Base-by-base conservation (phyloP, 2,329 filamentous ascomycete species). In the Aspergillus cejpii region DNA sequence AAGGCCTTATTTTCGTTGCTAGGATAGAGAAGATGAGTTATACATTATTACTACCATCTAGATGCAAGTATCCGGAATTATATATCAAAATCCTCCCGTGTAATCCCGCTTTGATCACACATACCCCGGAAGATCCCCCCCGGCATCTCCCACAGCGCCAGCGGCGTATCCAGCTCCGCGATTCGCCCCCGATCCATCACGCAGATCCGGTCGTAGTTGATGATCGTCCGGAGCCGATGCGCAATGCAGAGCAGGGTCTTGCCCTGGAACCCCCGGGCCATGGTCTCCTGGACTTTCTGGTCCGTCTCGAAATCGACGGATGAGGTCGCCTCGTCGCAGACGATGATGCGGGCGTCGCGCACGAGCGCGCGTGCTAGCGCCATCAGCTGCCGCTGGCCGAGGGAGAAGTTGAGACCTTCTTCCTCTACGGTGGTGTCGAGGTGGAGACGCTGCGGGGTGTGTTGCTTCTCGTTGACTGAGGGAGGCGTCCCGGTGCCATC, bases 291-390 rank as follows among this genome's bases (percentile, higher is more conserved):
- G 61, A 95, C 94, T 76, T 92, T 94, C 66, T 87, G 31, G 63
- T 98, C 92, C 2, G 91, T 97, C 62, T 96, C 91, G 74, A 96
- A 92, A 66, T 97, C 91, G 6, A 97, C 90, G 0, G 81, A 86
- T 1, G 84, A 88, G 0, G 92, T 98, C 1, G 92, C 92, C 68
- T 98, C 92, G 71, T 98, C 92, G 67, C 91, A 96, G 39, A 98
- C 84, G 57, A 97, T 96, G 68, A 97, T 96, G 56, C 85, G 87
- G 0, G 84, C 85, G 34, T 84, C 81, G 28, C 91, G 83, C 3
- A 97, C 91, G 2, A 98, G 79, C 0, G 92, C 92, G 1, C 92
- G 83, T 0, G 90, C 90, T 1, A 98, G 76, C 1, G 92, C 92
- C 85, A 97, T 94, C 39, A 97, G 79, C 67, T 97, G 92, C 2